A percentile compares a stretch with the other conserved stretches of the same genome.
These are phyloP conservation scores for Aspergillus cavernicola DNA, from an alignment of 495 filamentous ascomycete species.

Conservation along the genomic window DNA sequence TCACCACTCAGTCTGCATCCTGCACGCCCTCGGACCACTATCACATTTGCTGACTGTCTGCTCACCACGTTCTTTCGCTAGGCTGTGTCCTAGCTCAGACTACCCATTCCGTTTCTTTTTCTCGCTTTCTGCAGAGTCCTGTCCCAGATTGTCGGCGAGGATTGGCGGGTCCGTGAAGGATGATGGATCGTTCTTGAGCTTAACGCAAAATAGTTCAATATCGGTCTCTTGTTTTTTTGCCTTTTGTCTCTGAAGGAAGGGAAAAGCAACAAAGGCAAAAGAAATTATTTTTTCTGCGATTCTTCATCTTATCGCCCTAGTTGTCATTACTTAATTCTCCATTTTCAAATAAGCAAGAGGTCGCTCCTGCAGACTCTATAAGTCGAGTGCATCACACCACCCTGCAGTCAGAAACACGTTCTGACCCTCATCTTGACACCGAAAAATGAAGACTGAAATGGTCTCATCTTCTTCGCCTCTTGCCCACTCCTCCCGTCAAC, in stretches of 20 bases:
- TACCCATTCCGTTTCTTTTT: too few relatives aligned
- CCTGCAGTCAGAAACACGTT: background rate
- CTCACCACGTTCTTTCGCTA: too few relatives aligned
- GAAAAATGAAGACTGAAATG: constrained; percentile 7
- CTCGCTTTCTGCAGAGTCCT: background rate
- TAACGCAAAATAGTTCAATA: background rate
- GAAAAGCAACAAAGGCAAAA: background rate
- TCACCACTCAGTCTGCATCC: background rate
- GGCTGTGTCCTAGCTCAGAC: too few relatives aligned
- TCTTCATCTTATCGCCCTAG: constrained; percentile 4
- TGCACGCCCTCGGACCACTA: background rate
- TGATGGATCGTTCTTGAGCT: background rate
- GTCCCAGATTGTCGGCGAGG: background rate
- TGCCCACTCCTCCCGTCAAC: constrained; percentile 15
- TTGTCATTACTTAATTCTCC: constrained; percentile 1
- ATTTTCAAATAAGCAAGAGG: constrained; percentile 1
- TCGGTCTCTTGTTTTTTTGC: background rate
- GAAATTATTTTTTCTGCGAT: background rate
- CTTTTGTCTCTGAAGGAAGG: background rate
- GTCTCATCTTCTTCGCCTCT: constrained; percentile 4
- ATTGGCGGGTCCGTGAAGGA: background rate
- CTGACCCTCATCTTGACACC: background rate
- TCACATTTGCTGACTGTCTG: background rate
- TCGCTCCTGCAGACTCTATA: background rate
- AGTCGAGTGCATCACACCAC: background rate